Base-by-base conservation (phyloP, 2,329 filamentous ascomycete species). In the Fusarium vanettenii region DNA sequence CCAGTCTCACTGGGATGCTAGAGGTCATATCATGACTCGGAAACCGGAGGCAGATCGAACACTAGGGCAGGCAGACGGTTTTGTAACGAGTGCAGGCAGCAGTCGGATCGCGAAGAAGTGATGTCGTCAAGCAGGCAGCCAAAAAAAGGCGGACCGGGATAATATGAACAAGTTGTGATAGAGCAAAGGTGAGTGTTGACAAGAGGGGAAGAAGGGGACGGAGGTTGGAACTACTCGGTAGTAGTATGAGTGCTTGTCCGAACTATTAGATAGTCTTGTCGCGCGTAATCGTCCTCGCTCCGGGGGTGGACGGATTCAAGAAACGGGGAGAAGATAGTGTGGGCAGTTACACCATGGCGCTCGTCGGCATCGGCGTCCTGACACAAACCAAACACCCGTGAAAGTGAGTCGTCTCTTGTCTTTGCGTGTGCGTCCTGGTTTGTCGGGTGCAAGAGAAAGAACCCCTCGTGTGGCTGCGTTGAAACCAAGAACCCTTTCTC, bases 11-110 rank as follows among this genome's bases (percentile, higher is more conserved):
- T 78, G 74, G 77, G 66, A 75, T 61, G 69, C 69, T 66, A 59
- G 60, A 74, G 67, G 67, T 78, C 75, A 75, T 77, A 80, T 76
- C 79, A 80, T 80, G 79, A 79, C 77, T 80, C 68, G 72, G 70
- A 65, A 67, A 64, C 20, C 69, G 37, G 60, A 66, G 59, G 50
- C 65, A 73, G 62, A 67, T 69, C 68, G 63, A 63, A 50, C 64
- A 63, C 72, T 78, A 77, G 57, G 35, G 33, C 48, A 76, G 75
- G 75, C 65, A 75, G 74, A 64, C 66, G 52, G 60, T 56, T 55
- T 48, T 52, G 56, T 22, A 65, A 37, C 52, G 66, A 57, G 59
- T 56, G 64, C 55, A 74, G 76, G 75, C 73, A 74, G 67, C 69
- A 71, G 70, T 72, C 63, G 60, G 43, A 61, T 48, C 43, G 61